A percentile compares a stretch with the other conserved stretches of the same genome.
Conservation (phyloP, 768 basidiomycete species). For the Rhizopogon roseolus region DNA sequence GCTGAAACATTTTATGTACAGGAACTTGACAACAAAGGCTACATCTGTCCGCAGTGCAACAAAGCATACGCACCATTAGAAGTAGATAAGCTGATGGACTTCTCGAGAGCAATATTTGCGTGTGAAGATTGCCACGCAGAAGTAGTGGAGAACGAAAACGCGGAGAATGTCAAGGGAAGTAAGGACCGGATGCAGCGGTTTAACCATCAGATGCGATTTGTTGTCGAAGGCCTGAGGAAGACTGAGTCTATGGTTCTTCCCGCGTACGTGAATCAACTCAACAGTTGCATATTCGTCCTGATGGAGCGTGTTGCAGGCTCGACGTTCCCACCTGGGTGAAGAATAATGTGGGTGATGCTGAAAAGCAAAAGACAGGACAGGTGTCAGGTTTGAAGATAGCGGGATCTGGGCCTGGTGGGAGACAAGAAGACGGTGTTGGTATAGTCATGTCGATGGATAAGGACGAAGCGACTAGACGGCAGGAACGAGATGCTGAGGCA, state of each 20-base stretch:
- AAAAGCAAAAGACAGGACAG: constrained; percentile 51
- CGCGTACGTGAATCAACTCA: constrained; percentile 45
- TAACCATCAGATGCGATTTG: constrained; percentile 84
- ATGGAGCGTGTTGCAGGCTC: constrained; percentile 42
- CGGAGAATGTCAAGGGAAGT: constrained; percentile 76
- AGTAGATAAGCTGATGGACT: constrained; percentile 79
- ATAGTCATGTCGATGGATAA: constrained; percentile 90
- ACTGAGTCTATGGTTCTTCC: constrained; percentile 86
- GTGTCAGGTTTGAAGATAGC: constrained; percentile 66
- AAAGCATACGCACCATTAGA: constrained; percentile 84
- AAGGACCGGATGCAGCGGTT: constrained; percentile 96
- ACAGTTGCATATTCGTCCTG: not conserved
- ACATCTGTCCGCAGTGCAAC: constrained; percentile 87
- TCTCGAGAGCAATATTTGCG: constrained; percentile 54
- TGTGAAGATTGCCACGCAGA: constrained; percentile 90
- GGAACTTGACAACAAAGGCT: constrained; percentile 98
- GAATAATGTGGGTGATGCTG: constrained; percentile 59
- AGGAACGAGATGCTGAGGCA: constrained; percentile 75
- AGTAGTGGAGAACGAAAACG: constrained; percentile 87
- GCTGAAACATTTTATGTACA: constrained; percentile 23
- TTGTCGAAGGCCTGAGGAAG: constrained; percentile 82
- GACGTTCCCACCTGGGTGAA: constrained; percentile 84
- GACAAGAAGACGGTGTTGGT: constrained; percentile 72
- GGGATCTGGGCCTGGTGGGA: constrained; percentile 54
- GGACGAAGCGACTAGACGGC: constrained; percentile 68